Conservation (phyloP, 306 rosid genomes). For the Citrullus colocynthis region DNA sequence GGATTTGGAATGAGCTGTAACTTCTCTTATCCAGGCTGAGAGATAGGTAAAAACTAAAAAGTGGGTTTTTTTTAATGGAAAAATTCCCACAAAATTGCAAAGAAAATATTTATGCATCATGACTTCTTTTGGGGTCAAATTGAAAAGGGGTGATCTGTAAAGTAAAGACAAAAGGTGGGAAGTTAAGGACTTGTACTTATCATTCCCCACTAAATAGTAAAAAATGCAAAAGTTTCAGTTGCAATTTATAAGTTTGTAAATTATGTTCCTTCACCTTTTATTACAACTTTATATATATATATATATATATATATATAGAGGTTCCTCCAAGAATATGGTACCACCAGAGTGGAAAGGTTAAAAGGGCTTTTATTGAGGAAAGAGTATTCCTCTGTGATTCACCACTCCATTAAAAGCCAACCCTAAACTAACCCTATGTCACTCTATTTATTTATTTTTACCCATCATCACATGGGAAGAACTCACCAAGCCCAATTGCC, state of each 20-base stretch:
- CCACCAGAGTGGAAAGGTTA: slow-evolving; percentile 11
- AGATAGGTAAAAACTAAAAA: too few relatives aligned
- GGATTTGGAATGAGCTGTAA: not conserved
- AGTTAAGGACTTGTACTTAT: not conserved
- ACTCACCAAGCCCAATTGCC: not conserved
- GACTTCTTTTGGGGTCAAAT: not conserved
- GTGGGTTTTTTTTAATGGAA: not conserved
- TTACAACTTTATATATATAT: too few relatives aligned
- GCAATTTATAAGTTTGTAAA: not conserved
- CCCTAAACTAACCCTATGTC: not conserved
- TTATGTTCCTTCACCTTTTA: not conserved
- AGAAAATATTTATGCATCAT: not conserved
- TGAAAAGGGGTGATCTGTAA: not conserved
- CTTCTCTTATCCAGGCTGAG: not conserved
- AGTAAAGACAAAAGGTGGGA: not conserved
- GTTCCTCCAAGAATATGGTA: slow-evolving; percentile 11
- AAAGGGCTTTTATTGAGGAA: not conserved
- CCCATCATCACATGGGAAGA: not conserved
- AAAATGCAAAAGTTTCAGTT: not conserved
- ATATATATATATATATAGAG: not conserved
- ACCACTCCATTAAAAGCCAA: not conserved
- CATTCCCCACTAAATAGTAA: not conserved
- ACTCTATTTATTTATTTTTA: not conserved
- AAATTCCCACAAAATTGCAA: not conserved
- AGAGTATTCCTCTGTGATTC: not conserved